Base-by-base conservation (phyloP, 192 early-diverging fungal genomes). In the Coemansia sp. region DNA sequence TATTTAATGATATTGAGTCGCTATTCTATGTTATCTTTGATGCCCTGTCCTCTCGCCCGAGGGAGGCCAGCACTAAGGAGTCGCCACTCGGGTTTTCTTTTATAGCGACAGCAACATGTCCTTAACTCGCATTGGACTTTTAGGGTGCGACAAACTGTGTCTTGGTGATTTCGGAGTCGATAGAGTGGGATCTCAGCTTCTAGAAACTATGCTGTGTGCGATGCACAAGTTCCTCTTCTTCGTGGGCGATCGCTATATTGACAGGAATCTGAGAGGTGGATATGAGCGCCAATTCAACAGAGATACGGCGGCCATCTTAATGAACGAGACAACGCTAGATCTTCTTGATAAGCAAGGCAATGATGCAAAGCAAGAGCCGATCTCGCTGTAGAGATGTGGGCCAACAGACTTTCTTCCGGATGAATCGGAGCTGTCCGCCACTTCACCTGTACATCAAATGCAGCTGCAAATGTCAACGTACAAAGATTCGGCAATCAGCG, bases 21-120 rank as follows among this genome's bases (percentile, higher is more conserved):
- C 17, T 72, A 7, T 63, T 72, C 4, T 72, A 72, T 27, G 63
- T 66, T 19, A 27, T 50, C 8, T 37, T 72, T 8, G 29, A 72
- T 39, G 11, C 57, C 3, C 16, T 72, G 39, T 24, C 45, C 3
- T 8, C 37, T 39, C 44, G 45, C 14, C 14, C n/a, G 0, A 45
- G 34, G 46, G 7, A 41, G 21, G 40, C 24, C 7, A 13, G 14
- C 31, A 33, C 21, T 2, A 6, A 14, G 16, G 6, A 21, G 2
- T 19, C 14, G 29, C 37, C 36, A 44, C 35, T 9, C 3, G 57
- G 56, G 10, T 48, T 61, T 1, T 56, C 60, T 53, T 66, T 41
- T 5, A 40, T 2, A 45, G 29, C 4, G 61, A 14, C 7, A 3
- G n/a, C 8, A 68, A 1, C 7, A 41, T 59, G 9, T 57, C 33